Conservation (phyloP, 495 filamentous ascomycete genomes). For the Parathielavia appendiculata region DNA sequence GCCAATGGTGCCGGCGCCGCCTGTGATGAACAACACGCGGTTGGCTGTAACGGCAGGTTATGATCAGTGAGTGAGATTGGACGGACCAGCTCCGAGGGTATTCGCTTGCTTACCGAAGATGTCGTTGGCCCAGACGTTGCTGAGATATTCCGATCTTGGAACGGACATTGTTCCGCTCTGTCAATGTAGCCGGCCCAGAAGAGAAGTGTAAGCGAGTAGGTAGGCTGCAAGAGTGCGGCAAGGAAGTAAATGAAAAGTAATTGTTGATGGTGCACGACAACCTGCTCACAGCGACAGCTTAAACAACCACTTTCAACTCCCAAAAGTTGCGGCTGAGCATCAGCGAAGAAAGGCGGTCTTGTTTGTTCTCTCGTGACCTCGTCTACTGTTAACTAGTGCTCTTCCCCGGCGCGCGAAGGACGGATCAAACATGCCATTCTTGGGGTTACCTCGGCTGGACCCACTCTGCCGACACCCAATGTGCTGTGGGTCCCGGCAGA, state of each 20-base stretch:
- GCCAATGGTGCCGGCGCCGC: slow-evolving; percentile 89
- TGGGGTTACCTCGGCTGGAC: slow-evolving; percentile 16
- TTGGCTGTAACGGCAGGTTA: slow-evolving; percentile 48
- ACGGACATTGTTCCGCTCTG: slow-evolving; percentile 54
- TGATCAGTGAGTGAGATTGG: background rate
- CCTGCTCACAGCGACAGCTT: too few relatives aligned
- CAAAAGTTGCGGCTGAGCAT: too few relatives aligned
- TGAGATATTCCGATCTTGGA: slow-evolving; percentile 67
- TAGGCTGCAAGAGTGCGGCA: background rate
- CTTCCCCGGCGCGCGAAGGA: too few relatives aligned
- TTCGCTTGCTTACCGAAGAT: slow-evolving; percentile 61
- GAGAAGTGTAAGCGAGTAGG: background rate
- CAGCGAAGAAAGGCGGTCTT: too few relatives aligned
- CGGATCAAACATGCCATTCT: background rate
- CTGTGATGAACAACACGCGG: slow-evolving; percentile 93
- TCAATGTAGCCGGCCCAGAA: background rate
- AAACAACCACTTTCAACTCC: too few relatives aligned
- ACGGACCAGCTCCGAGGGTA: background rate
- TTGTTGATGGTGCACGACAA: too few relatives aligned
- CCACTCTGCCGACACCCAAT: slow-evolving; percentile 8
- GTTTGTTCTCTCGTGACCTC: too few relatives aligned
- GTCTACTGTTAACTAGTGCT: too few relatives aligned
- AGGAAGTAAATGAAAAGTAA: too few relatives aligned
- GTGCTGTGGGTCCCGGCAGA: background rate
- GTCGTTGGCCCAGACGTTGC: slow-evolving; percentile 75